phyloP scores from a whole-genome alignment of 345 rosid species.

The Angophora floribunda region DNA sequence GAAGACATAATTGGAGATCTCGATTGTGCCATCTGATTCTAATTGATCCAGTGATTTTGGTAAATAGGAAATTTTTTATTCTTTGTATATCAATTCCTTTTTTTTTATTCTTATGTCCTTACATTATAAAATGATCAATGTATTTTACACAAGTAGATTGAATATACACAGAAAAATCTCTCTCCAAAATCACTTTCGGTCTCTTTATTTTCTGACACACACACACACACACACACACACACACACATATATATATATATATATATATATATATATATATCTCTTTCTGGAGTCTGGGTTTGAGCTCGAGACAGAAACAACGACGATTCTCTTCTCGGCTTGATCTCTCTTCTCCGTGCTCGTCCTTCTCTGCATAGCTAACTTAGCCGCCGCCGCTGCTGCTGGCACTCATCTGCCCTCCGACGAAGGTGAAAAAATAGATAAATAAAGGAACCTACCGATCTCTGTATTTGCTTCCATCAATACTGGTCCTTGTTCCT shows the following conservation, averaged over 20 bases:
- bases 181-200: no score
- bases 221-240: no score
- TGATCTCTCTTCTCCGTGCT: neutral
- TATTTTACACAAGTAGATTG: no score
- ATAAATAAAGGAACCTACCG: neutral
- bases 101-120: neutral
- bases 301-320: neutral
- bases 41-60: neutral
- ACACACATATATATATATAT: no score
- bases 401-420: neutral
- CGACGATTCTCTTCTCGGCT: neutral
- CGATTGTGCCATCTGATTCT: rapidly evolving
- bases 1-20: neutral
- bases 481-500: neutral
- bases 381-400: no score
- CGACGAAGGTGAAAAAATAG: neutral
- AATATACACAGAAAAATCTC: no score
- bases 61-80: no score
- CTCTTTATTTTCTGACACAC: no score
- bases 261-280: no score
- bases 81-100: neutral
- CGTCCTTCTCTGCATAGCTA: neutral
- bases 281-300: no score
- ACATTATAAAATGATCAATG: no score
- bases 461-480: neutral